phyloP scores from a whole-genome alignment of 306 rosid species.

The Dalbergia oliveri region DNA sequence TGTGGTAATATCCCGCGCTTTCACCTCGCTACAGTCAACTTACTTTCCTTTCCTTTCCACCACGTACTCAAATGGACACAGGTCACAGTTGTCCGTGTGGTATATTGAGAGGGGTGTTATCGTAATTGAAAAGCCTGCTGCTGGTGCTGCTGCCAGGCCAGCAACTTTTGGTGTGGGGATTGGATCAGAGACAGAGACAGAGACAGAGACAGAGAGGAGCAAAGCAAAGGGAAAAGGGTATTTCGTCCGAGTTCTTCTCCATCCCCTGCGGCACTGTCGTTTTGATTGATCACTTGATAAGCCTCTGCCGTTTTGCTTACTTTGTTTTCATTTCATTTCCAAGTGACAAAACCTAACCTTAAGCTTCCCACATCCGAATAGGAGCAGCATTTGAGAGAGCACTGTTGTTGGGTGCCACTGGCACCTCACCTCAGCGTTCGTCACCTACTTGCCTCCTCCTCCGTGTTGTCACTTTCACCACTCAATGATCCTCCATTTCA shows the following conservation, averaged over 20 bases:
- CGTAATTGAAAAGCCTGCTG: not conserved
- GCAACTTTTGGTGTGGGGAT: not conserved
- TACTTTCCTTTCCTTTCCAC: not conserved
- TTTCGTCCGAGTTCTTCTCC: constrained; percentile 1
- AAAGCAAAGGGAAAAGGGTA: not conserved
- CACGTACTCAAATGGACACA: not conserved
- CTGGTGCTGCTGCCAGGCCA: not conserved
- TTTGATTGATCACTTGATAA: constrained; percentile 35
- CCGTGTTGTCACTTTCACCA: constrained; percentile 37
- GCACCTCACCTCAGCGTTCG: constrained; percentile 5
- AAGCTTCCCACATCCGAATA: not conserved
- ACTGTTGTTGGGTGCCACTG: not conserved
- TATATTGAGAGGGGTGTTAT: not conserved
- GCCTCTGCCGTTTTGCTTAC: constrained; percentile 4
- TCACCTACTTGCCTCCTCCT: not conserved
- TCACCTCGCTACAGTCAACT: too few relatives aligned
- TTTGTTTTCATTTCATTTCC: not conserved
- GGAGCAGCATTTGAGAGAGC: not conserved
- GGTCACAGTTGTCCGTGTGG: not conserved
- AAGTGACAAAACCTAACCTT: constrained; percentile 35
- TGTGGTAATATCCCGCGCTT: too few relatives aligned
- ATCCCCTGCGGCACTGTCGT: constrained; percentile 28
- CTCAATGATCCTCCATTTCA: constrained; percentile 4
- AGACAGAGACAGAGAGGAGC: too few relatives aligned
- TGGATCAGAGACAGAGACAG: not conserved